A percentile compares a stretch with the other conserved stretches of the same genome.
These are phyloP conservation scores for Eucalyptus pauciflora DNA, from an alignment of 345 rosid species.

Conservation along the genomic window DNA sequence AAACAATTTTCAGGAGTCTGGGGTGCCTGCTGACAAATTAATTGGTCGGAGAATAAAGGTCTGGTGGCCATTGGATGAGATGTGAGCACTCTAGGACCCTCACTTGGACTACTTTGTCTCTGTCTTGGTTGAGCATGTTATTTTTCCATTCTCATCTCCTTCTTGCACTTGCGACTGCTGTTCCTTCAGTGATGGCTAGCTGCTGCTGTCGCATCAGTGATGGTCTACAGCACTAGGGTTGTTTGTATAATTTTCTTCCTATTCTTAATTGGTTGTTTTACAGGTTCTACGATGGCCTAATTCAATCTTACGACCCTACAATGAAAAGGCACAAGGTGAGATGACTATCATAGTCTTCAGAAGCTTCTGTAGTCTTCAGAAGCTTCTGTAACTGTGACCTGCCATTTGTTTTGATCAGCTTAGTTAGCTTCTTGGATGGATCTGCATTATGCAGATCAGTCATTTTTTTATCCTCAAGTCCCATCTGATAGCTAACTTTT, in stretches of 20 bases:
- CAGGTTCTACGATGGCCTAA: neutral
- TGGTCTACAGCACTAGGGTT: neutral
- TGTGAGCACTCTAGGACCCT: neutral
- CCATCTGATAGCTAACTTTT: accelerated
- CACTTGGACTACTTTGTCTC: neutral
- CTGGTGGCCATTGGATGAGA: neutral
- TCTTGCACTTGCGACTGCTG: neutral
- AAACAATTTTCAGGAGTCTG: neutral
- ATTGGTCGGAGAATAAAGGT: neutral
- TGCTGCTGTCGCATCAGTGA: neutral
- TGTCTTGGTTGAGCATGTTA: neutral
- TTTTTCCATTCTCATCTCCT: neutral
- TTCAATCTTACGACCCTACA: neutral
- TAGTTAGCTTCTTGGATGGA: neutral
- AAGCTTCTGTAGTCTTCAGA: neutral
- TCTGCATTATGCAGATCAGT: neutral
- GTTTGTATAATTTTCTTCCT: accelerated
- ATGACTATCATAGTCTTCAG: neutral
- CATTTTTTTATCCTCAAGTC: neutral
- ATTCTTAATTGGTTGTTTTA: accelerated
- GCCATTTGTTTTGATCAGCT: neutral
- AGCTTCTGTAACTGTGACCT: neutral
- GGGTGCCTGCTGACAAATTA: neutral
- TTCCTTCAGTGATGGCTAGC: neutral
- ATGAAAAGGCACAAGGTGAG: neutral